Conservation (phyloP, 2,329 filamentous ascomycete genomes). For the Claviceps cyperi region DNA sequence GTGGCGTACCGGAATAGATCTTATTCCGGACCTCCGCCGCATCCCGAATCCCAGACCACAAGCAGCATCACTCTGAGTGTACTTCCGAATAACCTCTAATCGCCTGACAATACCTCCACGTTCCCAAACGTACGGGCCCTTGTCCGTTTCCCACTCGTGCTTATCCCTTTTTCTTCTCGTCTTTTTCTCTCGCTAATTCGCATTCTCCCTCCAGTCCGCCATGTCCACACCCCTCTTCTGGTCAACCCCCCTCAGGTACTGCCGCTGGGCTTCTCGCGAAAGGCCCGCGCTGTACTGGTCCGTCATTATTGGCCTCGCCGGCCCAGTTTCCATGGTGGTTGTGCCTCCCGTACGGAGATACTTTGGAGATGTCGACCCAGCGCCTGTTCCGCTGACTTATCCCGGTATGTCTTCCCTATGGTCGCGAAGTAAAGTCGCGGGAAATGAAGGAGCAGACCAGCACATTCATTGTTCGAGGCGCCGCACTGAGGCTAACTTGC, state of each 20-base stretch:
- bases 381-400: constrained; percentile 75
- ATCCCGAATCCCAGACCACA: not conserved
- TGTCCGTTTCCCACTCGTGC: not conserved
- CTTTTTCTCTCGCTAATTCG: not conserved
- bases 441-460: not conserved
- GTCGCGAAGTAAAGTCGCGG: not conserved
- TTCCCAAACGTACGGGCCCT: not conserved
- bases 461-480: not conserved
- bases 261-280: constrained; percentile 76
- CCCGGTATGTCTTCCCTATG: constrained; percentile 52
- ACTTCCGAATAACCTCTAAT: not conserved
- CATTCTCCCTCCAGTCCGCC: constrained; percentile 9
- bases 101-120: not conserved
- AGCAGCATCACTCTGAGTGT: not conserved
- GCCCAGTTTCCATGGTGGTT: constrained; percentile 54
- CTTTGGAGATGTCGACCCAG: constrained; percentile 60
- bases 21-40: not conserved
- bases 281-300: constrained; percentile 89
- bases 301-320: constrained; percentile 54
- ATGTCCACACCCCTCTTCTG: constrained; percentile 73
- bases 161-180: not conserved
- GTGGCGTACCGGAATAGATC: not conserved
- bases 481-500: not conserved
- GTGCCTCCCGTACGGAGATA: constrained; percentile 60
- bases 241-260: constrained; percentile 67